Conservation (phyloP, 2,329 filamentous ascomycete species). For the Ophioceras dolichostomum region DNA sequence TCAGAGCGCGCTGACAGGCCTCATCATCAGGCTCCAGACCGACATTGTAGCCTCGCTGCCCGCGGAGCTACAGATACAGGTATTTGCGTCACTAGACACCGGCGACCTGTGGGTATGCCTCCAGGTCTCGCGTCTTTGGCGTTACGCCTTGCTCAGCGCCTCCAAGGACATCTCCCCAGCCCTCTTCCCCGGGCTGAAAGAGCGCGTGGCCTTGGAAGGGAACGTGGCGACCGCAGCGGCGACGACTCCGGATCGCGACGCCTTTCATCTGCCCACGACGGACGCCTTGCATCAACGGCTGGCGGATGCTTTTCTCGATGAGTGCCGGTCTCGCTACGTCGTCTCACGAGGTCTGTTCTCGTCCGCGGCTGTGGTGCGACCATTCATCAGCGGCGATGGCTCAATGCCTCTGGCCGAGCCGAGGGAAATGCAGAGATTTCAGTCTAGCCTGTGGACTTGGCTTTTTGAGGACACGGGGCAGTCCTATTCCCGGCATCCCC, state of each 20-base stretch:
- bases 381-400: not conserved
- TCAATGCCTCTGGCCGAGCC: not conserved
- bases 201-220: not conserved
- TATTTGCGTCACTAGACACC: constrained; percentile 5
- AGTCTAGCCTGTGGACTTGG: too few relatives aligned
- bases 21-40: constrained; percentile 3
- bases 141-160: constrained; percentile 2
- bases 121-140: constrained; percentile 9
- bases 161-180: constrained; percentile 1
- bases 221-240: not conserved
- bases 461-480: too few relatives aligned
- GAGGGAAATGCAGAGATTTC: too few relatives aligned
- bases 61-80: constrained; percentile 8
- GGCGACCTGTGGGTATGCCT: constrained; percentile 8
- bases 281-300: too few relatives aligned
- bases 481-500: too few relatives aligned
- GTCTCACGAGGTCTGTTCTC: not conserved
- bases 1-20: too few relatives aligned
- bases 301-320: not conserved
- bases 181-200: constrained; percentile 7
- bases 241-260: not conserved
- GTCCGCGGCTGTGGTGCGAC: not conserved
- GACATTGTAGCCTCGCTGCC: constrained; percentile 8
- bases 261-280: too few relatives aligned
- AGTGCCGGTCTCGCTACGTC: not conserved